phyloP scores from a whole-genome alignment of 2,329 filamentous ascomycete genomes.

The Colletotrichum kahawae region DNA sequence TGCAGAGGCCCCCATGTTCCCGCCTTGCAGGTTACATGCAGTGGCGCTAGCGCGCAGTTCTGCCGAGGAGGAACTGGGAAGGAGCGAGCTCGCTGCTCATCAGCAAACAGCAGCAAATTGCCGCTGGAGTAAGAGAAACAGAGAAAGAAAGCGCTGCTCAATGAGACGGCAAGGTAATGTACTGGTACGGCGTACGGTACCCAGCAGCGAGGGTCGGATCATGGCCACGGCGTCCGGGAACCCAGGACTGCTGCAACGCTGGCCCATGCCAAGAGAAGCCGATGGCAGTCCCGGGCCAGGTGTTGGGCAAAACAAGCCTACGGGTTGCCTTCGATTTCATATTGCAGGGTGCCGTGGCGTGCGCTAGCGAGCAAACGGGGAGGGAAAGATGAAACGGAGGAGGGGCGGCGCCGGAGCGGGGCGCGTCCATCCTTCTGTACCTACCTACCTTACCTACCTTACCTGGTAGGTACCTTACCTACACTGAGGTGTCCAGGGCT shows the following conservation, averaged over 20 bases:
- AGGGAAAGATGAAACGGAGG: constrained; percentile 19
- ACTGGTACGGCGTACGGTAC: neutral
- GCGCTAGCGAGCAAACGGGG: constrained; percentile 16
- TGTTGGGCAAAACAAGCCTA: neutral
- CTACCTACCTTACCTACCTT: too few relatives aligned
- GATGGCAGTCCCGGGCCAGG: neutral
- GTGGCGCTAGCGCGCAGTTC: constrained; percentile 11
- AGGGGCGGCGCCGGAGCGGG: neutral
- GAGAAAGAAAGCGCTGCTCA: neutral
- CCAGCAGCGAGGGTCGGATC: neutral
- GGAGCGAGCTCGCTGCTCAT: neutral
- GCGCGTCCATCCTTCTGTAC: too few relatives aligned
- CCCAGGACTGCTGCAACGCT: neutral
- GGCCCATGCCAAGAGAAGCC: neutral
- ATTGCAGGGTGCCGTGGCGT: constrained; percentile 22
- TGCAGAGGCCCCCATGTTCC: neutral
- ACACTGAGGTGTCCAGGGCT: too few relatives aligned
- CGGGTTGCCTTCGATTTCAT: neutral
- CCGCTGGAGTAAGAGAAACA: neutral
- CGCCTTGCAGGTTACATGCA: constrained; percentile 17
- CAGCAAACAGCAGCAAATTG: neutral
- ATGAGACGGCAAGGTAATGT: neutral
- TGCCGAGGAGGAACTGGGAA: neutral
- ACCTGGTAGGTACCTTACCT: too few relatives aligned
- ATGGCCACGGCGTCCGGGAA: neutral